Base-by-base conservation (phyloP, 306 rosid genomes). In the Lablab purpureus region DNA sequence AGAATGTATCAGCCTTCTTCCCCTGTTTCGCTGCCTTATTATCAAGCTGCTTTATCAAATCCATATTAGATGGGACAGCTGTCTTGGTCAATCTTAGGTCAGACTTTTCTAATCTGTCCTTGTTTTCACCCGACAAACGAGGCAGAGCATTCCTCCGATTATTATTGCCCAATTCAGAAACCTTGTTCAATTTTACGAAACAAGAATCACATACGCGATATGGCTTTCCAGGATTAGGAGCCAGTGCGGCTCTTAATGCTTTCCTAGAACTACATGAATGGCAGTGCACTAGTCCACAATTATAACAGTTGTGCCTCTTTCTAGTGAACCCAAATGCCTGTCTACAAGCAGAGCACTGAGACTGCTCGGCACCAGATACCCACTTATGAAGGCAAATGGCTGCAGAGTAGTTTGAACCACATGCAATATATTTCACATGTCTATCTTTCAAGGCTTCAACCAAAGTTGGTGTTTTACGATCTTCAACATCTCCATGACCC, bases 281-380 rank as follows among this genome's bases (percentile, higher is more conserved):
- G 86, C 99, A 95, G 80, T 95, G 99, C 75, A 95, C 99, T 52
- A 95, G 98, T 79, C 99, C 99, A 87, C 99, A 95, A 79, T 95
- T 95, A 87, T 95, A 95, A 83, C 99, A 95, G 85, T 95, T 95
- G 76, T 95, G 99, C 83, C 99, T 89, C 90, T 95, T 95, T 71
- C 96, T 87, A 59, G 98, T 92, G 85, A 95, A 95, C 49, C 98
- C 98, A 87, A 95, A 95, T 52, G 98, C 98, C 89, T 91, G 99
- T 85, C 98, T 91, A 74, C 99, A 95, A 77, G 97, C 85, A 89
- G 99, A 91, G 87, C 99, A 95, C 84, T 95, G 99, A 47, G 98
- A 91, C 86, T 95, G 99, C 91, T 95, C 99, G 13, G 99, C 88
- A 65, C 98, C 92, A 27, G 99, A 92, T 66, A 92, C 97, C 99